phyloP scores from a whole-genome alignment of 2,329 filamentous ascomycete genomes.

The Microdochium nivale region DNA sequence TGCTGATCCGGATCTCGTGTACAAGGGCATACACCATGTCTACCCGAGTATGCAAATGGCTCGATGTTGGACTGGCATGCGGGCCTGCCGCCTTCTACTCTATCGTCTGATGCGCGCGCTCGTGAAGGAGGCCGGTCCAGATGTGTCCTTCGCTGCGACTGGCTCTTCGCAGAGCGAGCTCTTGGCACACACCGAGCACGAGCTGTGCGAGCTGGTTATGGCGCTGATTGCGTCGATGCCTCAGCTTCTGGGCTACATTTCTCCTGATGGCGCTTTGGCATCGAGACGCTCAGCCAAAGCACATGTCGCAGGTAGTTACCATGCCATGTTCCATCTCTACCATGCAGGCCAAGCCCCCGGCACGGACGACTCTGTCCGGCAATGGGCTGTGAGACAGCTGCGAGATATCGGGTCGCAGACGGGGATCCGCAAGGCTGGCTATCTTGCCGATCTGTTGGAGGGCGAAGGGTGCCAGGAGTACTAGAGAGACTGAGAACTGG shows the following conservation, averaged over 20 bases:
- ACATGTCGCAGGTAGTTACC: not conserved
- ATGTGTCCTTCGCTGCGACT: not conserved
- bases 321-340: not conserved
- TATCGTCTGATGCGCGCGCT: conserved; percentile 2
- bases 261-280: not conserved
- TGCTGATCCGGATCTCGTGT: conserved; percentile 1
- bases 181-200: not conserved
- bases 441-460: not conserved
- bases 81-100: conserved; percentile 4
- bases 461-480: not conserved
- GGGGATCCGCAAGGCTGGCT: not conserved
- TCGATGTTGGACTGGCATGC: conserved; percentile 3
- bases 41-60: conserved; percentile 3
- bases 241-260: conserved; percentile 4
- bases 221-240: conserved; percentile 4
- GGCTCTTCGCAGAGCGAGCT: not conserved
- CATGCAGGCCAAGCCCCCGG: not conserved
- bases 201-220: conserved; percentile 1
- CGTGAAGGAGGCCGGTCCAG: not conserved
- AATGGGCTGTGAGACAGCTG: not conserved
- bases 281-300: not conserved
- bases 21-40: conserved; percentile 3
- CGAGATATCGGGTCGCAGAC: not conserved
- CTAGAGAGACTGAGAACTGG: not conserved
- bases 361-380: not conserved